These are phyloP conservation scores for Penicillium nordicum DNA, from an alignment of 2,329 filamentous ascomycete species.

Conservation along the genomic window DNA sequence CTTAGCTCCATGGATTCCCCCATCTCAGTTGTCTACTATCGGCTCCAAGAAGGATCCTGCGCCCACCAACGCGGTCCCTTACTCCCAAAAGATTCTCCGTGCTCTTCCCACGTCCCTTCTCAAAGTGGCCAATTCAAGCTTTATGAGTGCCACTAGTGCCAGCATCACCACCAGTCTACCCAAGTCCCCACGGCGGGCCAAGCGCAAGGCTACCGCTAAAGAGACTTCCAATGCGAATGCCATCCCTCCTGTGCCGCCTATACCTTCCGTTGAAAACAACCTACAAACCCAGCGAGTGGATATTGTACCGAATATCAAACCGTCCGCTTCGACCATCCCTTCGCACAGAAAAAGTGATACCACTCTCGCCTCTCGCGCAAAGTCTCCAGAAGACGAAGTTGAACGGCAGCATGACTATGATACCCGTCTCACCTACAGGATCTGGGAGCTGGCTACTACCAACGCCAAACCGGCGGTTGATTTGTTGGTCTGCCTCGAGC, in stretches of 20 bases:
- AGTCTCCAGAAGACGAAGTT: slow-evolving; percentile 28
- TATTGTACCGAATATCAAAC: slow-evolving; percentile 15
- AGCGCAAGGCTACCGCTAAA: slow-evolving; percentile 52
- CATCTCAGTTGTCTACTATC: slow-evolving; percentile 82
- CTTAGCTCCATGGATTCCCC: slow-evolving; percentile 86
- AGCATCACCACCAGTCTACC: slow-evolving; percentile 77
- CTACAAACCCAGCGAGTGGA: slow-evolving; percentile 20
- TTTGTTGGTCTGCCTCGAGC: slow-evolving; percentile 85
- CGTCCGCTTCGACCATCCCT: slow-evolving; percentile 16
- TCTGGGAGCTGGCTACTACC: slow-evolving; percentile 88
- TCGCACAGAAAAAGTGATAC: slow-evolving; percentile 20
- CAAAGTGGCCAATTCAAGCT: slow-evolving; percentile 91
- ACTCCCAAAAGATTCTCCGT: slow-evolving; percentile 84
- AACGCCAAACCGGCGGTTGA: slow-evolving; percentile 94
- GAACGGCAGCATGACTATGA: slow-evolving; percentile 61
- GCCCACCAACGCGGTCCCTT: slow-evolving; percentile 81
- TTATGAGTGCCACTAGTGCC: slow-evolving; percentile 87
- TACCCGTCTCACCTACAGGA: slow-evolving; percentile 79
- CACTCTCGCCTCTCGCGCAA: slow-evolving; percentile 21
- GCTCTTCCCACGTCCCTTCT: slow-evolving; percentile 86
- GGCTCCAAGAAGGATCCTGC: slow-evolving; percentile 69
- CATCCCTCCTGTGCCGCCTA: slow-evolving; percentile 52
- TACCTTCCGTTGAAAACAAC: slow-evolving; percentile 14
- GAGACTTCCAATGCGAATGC: slow-evolving; percentile 40
- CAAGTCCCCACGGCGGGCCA: slow-evolving; percentile 59